Percentiles rank a stretch among this genome's conserved stretches.
These are phyloP conservation scores for Fonsecaea nubica DNA, from an alignment of 2,329 filamentous ascomycete genomes.

Conservation along the genomic window DNA sequence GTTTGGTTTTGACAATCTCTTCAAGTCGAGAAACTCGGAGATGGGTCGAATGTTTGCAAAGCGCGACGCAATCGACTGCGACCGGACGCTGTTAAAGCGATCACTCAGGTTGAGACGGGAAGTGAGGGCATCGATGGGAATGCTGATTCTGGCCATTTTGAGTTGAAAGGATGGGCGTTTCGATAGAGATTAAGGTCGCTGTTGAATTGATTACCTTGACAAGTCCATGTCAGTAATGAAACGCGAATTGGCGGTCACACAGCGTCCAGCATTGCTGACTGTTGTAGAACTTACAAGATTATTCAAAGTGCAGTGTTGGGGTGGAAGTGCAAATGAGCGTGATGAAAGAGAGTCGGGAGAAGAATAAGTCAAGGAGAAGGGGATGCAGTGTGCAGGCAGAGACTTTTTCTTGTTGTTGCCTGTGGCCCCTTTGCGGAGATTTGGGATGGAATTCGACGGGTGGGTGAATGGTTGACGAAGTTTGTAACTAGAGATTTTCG, in stretches of 20 bases:
- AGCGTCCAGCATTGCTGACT: neutral
- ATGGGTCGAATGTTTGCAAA: conserved; percentile 93
- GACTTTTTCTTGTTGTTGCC: conserved; percentile 4
- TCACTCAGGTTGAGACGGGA: conserved; percentile 86
- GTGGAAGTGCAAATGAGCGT: conserved; percentile 12
- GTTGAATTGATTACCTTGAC: neutral
- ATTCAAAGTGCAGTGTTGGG: neutral
- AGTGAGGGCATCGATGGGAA: conserved; percentile 89
- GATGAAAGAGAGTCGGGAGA: conserved; percentile 5
- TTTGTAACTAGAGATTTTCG: neutral
- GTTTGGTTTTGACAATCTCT: conserved; percentile 90
- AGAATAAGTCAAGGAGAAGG: neutral
- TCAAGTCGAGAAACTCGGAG: conserved; percentile 93
- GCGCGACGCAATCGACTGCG: conserved; percentile 76
- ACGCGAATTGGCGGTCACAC: neutral
- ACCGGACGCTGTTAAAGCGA: conserved; percentile 82
- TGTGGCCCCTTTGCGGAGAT: conserved; percentile 18
- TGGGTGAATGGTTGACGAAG: neutral
- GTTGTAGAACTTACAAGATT: conserved; percentile 5
- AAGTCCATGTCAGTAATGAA: neutral
- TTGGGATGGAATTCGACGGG: conserved; percentile 16
- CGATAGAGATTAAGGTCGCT: neutral
- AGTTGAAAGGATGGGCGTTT: neutral
- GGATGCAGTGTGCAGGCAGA: conserved; percentile 8
- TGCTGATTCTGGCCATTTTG: conserved; percentile 83